Evolutionary conservation across 805 yeast genomes (phyloP), one percentile per base, ranked within the genome.

Genomic region (Spathaspora arborariae): DNA sequence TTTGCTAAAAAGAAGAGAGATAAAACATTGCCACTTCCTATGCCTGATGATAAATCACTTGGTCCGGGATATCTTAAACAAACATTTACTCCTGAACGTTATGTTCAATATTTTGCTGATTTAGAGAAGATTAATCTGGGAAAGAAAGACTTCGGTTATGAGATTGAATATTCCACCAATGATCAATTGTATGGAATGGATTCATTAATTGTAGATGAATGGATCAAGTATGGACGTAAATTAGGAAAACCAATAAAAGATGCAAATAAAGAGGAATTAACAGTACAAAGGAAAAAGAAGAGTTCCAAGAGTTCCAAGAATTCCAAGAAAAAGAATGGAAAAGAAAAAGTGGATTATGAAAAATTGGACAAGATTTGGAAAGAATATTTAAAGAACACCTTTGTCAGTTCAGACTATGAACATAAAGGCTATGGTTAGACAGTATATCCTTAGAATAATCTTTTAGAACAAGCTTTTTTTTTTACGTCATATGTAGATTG

Each of bases 61-160:
- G 96, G 96, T 0, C 96, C 96, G 2, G 96, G 84, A 0, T 87
- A 84, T 59, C 64, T 67, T 2, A 78, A 82, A 1, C 95, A 88
- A 66, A 59, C 81, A 26, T 86, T 86, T 53, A 74, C 92, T 0
- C 96, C 96, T 0, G 75, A 78, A 35, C 69, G 80, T 49, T 89
- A 83, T 63, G 81, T 81, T 1, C 95, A 87, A 59, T 88, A 84
- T 60, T 88, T 70, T 60, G 75, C 82, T n/a, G 88, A 88, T 60
- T 70, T 88, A 50, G 48, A 70, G 20, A 51, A 63, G 9, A 70
- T 81, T 39, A 80, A 81, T 50, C 50, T 60, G 3, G 76, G 71
- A 3, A 54, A 66, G 19, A 67, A 74, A 53, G 61, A 70, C 10
- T 85, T 87, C 53, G 67, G 62, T 5, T 88, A 74, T 58, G 78